phyloP scores from a whole-genome alignment of 768 basidiomycete species.

The Trametes gibbosa region DNA sequence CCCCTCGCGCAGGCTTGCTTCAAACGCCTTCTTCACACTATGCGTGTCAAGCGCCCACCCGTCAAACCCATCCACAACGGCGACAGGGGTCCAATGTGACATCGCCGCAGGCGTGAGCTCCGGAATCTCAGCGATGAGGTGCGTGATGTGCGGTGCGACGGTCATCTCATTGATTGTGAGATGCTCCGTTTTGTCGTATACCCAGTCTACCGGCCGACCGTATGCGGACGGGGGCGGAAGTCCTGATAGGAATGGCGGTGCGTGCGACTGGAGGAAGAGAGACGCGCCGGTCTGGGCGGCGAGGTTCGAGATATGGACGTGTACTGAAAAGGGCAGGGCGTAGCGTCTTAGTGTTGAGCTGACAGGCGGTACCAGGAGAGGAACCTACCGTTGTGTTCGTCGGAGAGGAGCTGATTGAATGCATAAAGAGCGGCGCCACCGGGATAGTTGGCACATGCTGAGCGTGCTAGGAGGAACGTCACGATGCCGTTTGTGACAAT shows the following conservation, averaged over 20 bases:
- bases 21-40: conserved; percentile 4
- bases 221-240: not conserved
- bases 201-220: conserved; percentile 42
- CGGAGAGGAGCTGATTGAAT: conserved; percentile 54
- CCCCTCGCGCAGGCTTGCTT: conserved; percentile 5
- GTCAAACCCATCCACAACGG: conserved; percentile 44
- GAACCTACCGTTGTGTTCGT: conserved; percentile 31
- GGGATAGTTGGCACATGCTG: conserved; percentile 82
- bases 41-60: conserved; percentile 34
- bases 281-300: conserved; percentile 90
- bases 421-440: conserved; percentile 70
- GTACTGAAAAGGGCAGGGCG: conserved; percentile 34
- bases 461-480: conserved; percentile 50
- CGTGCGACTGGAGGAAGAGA: conserved; percentile 73
- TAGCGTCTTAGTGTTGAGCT: not conserved
- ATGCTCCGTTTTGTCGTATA: conserved; percentile 82
- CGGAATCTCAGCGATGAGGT: conserved; percentile 55
- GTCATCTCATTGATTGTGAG: conserved; percentile 44
- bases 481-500: conserved; percentile 51
- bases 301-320: conserved; percentile 81
- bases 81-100: conserved; percentile 42
- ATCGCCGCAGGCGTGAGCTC: conserved; percentile 2
- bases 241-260: conserved; percentile 47
- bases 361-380: not conserved
- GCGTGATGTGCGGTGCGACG: conserved; percentile 46